phyloP scores from a whole-genome alignment of 495 filamentous ascomycete genomes.

The Stereocaulon alpinum region DNA sequence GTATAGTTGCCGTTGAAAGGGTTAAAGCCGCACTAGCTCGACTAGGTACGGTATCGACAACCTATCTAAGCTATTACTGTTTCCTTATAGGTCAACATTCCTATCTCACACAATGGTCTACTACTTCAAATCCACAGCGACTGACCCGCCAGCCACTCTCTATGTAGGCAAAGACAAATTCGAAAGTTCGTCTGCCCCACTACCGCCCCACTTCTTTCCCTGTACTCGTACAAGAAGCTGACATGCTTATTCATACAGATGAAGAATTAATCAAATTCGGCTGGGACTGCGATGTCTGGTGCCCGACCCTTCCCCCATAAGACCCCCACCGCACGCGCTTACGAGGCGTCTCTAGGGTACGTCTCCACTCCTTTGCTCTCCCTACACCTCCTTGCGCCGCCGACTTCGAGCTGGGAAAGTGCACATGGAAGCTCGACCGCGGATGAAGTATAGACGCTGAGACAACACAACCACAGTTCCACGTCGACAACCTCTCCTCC shows the following conservation, averaged over 20 bases:
- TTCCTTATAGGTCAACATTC: background rate
- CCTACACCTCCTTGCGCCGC: background rate
- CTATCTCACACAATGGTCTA: constrained; percentile 61
- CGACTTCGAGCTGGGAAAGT: too few species aligned
- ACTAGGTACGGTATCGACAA: too few species aligned
- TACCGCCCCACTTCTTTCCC: background rate
- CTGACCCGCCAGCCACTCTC: constrained; percentile 67
- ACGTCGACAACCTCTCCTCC: constrained; percentile 93
- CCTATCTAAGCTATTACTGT: background rate
- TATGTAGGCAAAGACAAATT: constrained; percentile 99
- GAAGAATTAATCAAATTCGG: constrained; percentile 92
- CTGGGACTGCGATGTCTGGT: constrained; percentile 94
- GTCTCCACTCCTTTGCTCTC: constrained; percentile 1
- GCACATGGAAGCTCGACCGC: too few species aligned
- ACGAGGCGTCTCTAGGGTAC: constrained; percentile 14
- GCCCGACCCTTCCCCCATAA: constrained; percentile 18
- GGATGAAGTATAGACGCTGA: too few species aligned
- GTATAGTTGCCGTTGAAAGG: too few species aligned
- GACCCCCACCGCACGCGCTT: background rate
- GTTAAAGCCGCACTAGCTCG: too few species aligned
- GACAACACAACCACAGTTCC: constrained; percentile 47
- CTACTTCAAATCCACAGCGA: constrained; percentile 82
- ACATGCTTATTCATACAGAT: constrained; percentile 46
- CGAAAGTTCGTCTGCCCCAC: constrained; percentile 59
- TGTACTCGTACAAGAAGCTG: background rate